Evolutionary conservation across 2,329 filamentous ascomycete genomes (phyloP).

Genomic region (Nigrospora oryzae): DNA sequence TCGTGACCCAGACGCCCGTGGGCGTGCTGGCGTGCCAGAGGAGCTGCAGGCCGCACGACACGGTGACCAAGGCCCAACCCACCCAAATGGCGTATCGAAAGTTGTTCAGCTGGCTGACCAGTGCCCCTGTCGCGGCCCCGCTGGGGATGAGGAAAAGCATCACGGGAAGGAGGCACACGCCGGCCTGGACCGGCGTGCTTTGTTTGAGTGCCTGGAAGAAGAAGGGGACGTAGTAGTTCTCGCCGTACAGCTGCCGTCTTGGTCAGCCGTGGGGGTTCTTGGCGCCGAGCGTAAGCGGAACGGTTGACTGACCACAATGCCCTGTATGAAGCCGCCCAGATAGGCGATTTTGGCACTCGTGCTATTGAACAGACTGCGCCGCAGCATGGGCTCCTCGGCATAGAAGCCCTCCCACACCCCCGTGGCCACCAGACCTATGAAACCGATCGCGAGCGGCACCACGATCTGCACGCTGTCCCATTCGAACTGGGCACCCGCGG

Average conservation of each 20-base stretch:
- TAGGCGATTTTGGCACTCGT: slow-evolving; percentile 5
- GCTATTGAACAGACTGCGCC: slow-evolving; percentile 3
- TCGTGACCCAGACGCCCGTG: slow-evolving; percentile 6
- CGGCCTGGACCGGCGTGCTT: slow-evolving; percentile 1
- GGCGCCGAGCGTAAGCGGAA: not conserved
- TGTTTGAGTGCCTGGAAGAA: slow-evolving; percentile 4
- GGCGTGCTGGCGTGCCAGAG: slow-evolving; percentile 7
- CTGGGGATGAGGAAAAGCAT: slow-evolving; percentile 5
- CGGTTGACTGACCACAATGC: slow-evolving; percentile 4
- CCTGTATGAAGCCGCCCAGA: slow-evolving; percentile 5
- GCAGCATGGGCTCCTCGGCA: slow-evolving; percentile 4
- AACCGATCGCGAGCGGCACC: slow-evolving; percentile 4
- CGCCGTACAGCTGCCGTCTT: slow-evolving; percentile 4
- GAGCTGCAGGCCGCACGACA: slow-evolving; percentile 9
- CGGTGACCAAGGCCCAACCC: slow-evolving; percentile 1
- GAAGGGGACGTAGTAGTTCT: slow-evolving; percentile 6
- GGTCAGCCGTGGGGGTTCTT: not conserved
- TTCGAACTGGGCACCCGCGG: slow-evolving; percentile 6
- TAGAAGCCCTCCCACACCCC: slow-evolving; percentile 4
- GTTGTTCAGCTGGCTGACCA: slow-evolving; percentile 4
- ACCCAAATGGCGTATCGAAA: slow-evolving; percentile 5
- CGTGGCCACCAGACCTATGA: slow-evolving; percentile 3
- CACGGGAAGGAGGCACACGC: slow-evolving; percentile 4
- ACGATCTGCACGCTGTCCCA: slow-evolving; percentile 4
- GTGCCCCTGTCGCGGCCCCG: slow-evolving; percentile 4